A percentile compares a stretch with the other conserved stretches of the same genome.
phyloP scores from a whole-genome alignment of 495 filamentous ascomycete species.

The Choiromyces venosus region DNA sequence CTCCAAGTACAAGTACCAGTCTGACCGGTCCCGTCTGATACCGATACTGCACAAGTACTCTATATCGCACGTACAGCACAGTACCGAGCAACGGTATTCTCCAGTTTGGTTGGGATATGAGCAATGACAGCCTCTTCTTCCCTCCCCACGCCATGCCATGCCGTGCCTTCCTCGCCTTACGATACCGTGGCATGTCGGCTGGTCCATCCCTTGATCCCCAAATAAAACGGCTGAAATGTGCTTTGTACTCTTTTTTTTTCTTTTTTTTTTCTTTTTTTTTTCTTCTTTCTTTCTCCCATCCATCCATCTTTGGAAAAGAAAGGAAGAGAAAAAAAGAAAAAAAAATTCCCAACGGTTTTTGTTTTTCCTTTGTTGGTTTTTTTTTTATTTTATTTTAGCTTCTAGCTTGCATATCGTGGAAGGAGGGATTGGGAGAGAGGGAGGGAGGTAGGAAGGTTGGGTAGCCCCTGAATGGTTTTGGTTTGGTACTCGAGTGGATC shows the following conservation, averaged over 20 bases:
- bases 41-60: neutral
- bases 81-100: neutral
- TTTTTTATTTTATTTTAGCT: neutral
- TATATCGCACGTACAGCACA: neutral
- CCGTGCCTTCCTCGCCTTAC: neutral
- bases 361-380: neutral
- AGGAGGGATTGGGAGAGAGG: too few species aligned
- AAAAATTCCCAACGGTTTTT: neutral
- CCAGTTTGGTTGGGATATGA: neutral
- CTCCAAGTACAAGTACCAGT: too few species aligned
- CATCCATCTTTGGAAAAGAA: neutral
- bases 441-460: neutral
- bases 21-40: too few species aligned
- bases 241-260: neutral
- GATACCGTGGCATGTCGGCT: neutral
- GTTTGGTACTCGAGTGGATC: neutral
- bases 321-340: neutral
- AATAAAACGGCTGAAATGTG: constrained; percentile 3
- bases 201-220: too few species aligned
- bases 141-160: neutral
- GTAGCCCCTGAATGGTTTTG: neutral
- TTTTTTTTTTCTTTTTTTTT: neutral
- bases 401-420: neutral
- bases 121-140: neutral
- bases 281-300: neutral